phyloP scores from a whole-genome alignment of 2,329 filamentous ascomycete genomes.

The Acrodontium crateriforme region DNA sequence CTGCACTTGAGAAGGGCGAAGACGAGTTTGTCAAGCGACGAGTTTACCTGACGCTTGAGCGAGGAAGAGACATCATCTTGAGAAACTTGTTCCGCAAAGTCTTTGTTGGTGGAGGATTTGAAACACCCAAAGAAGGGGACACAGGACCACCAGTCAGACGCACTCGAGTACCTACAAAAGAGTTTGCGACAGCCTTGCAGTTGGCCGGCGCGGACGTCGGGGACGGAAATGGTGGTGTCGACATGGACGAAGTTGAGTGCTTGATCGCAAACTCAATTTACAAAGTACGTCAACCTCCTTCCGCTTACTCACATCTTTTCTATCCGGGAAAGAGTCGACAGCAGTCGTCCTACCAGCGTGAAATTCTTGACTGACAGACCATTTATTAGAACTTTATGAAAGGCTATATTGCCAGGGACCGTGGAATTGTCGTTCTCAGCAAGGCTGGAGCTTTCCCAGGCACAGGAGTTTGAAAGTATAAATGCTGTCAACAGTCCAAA shows the following conservation, averaged over 20 bases:
- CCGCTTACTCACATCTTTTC: not conserved
- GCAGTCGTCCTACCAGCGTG: slow-evolving; percentile 13
- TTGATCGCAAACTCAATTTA: slow-evolving; percentile 94
- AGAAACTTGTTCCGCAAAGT: slow-evolving; percentile 88
- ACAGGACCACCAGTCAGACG: slow-evolving; percentile 44
- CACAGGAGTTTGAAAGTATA: slow-evolving; percentile 47
- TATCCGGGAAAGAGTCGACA: not conserved
- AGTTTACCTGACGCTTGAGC: slow-evolving; percentile 88
- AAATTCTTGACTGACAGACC: slow-evolving; percentile 1
- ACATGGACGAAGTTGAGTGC: slow-evolving; percentile 90
- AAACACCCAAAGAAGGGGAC: slow-evolving; percentile 54
- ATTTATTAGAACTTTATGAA: slow-evolving; percentile 91
- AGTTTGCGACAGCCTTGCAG: slow-evolving; percentile 75
- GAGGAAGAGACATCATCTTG: slow-evolving; percentile 79
- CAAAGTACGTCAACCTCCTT: slow-evolving; percentile 51
- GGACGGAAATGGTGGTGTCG: slow-evolving; percentile 49
- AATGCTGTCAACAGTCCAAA: too few species aligned
- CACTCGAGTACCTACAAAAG: slow-evolving; percentile 66
- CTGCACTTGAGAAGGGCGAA: slow-evolving; percentile 66
- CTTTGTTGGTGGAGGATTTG: slow-evolving; percentile 71
- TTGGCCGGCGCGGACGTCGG: slow-evolving; percentile 42
- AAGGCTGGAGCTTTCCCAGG: slow-evolving; percentile 86
- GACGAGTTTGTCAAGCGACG: slow-evolving; percentile 86
- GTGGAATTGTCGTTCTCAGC: slow-evolving; percentile 80
- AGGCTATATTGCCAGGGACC: slow-evolving; percentile 88